Conservation (phyloP, 441 rosid species). For the Macaranga tanarius region DNA sequence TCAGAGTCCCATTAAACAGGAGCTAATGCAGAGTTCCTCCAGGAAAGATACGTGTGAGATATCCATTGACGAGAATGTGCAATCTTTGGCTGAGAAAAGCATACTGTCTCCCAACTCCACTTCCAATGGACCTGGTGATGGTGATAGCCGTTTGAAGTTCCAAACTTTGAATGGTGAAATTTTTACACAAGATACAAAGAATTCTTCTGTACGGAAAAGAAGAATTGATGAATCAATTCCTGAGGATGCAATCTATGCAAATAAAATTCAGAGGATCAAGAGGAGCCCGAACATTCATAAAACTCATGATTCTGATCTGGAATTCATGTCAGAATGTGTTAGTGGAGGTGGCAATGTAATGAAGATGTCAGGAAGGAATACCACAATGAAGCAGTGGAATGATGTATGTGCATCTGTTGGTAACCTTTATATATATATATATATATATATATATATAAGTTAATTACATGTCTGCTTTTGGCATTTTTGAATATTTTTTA, state of each 20-base stretch:
- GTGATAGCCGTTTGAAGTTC: conserved; percentile 20
- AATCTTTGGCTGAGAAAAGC: conserved; percentile 32
- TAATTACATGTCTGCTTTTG: conserved; percentile 19
- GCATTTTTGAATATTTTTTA: too few species aligned
- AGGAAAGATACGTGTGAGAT: conserved; percentile 28
- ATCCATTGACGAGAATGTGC: conserved; percentile 23
- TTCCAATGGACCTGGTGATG: conserved; percentile 21
- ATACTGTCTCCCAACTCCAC: conserved; percentile 28
- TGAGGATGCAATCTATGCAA: conserved; percentile 35
- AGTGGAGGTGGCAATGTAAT: conserved; percentile 32
- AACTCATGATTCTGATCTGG: conserved; percentile 32
- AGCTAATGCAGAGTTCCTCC: conserved; percentile 32
- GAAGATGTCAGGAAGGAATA: conserved; percentile 33
- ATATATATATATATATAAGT: not conserved
- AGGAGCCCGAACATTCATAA: conserved; percentile 39
- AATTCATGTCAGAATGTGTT: conserved; percentile 30
- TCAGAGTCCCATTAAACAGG: conserved; percentile 33
- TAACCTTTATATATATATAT: conserved; percentile 17
- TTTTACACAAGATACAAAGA: conserved; percentile 34
- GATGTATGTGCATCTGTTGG: conserved; percentile 48
- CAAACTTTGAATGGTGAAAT: conserved; percentile 20
- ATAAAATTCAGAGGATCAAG: conserved; percentile 29
- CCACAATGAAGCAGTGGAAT: conserved; percentile 44
- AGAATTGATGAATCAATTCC: conserved; percentile 41
- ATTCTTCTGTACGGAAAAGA: conserved; percentile 55